Evolutionary conservation across 2,329 filamentous ascomycete genomes (phyloP), one percentile per base, ranked within the genome.

Genomic region (Epichloe baconii): DNA sequence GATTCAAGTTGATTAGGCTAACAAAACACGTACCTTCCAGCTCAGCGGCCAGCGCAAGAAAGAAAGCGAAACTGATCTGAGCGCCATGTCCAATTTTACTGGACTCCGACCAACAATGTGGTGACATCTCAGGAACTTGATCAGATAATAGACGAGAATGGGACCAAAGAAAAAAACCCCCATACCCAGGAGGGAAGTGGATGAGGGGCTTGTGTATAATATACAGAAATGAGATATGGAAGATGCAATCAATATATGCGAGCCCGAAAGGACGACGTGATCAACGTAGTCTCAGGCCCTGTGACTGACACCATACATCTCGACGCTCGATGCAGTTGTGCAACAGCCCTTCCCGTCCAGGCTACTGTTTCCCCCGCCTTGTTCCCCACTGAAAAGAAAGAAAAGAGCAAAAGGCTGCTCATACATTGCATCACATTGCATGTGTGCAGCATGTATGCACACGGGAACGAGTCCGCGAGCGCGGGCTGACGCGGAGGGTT

Each of bases 1-100:
- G 15, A 2, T n/a, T 2, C 12, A 14, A 41, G 17, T 17, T 21
- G n/a, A 7, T 15, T 35, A 19, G 6, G 41, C 53, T 50, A 51
- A 58, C 51, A 17, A 26, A 56, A 54, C 46, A 49, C 55, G 54
- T 53, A 59, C 54, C 21, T 41, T 54, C 37, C 57, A 85, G 81
- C 65, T 85, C 61, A 78, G 78, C 44, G 85, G 85, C 15, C 83
- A 88, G 61, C 74, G 84, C 54, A 86, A 85, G 67, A 83, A 80
- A 61, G 83, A 86, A 52, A 77, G 82, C 53, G 72, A 74, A 21
- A 74, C 72, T 52, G 71, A 65, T 52, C 53, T 62, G n/a, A 69
- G 75, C 50, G 67, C 73, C 5, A 57, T 76, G 57, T 72, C 76
- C 23, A 77, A 73, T 59, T 81, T 83, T 63, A 71, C 76, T 38